Conservation (phyloP, 2,329 filamentous ascomycete species). For the Beauveria australis region DNA sequence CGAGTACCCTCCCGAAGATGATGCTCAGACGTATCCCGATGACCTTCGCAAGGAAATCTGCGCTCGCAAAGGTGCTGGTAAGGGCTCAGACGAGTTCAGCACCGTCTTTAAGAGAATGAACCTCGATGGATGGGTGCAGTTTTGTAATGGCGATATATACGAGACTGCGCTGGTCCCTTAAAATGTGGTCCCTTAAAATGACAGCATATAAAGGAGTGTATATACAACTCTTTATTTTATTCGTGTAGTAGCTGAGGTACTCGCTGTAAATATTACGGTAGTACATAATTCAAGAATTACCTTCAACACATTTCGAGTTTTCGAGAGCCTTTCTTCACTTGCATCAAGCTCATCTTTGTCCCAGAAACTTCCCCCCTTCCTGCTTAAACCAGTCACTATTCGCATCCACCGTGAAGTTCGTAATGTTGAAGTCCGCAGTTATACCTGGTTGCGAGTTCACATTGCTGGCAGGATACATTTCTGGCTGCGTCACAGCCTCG, state of each 20-base stretch:
- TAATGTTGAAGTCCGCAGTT: slow-evolving; percentile 64
- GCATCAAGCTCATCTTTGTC: neutral
- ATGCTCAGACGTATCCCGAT: slow-evolving; percentile 21
- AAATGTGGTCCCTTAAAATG: neutral
- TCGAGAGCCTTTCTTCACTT: neutral
- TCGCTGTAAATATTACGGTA: neutral
- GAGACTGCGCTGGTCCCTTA: slow-evolving; percentile 15
- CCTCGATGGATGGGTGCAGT: slow-evolving; percentile 54
- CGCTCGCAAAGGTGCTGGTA: slow-evolving; percentile 25
- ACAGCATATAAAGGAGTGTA: neutral
- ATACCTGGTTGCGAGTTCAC: slow-evolving; percentile 18
- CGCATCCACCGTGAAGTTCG: slow-evolving; percentile 67
- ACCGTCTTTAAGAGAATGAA: slow-evolving; percentile 59
- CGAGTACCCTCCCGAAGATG: slow-evolving; percentile 48
- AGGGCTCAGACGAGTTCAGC: slow-evolving; percentile 44
- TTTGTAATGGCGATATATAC: slow-evolving; percentile 35
- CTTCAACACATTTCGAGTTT: neutral
- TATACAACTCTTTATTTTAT: neutral
- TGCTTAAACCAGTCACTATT: slow-evolving; percentile 66
- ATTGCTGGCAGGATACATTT: slow-evolving; percentile 22
- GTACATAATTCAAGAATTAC: neutral
- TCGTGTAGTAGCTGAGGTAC: neutral
- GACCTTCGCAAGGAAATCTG: slow-evolving; percentile 29
- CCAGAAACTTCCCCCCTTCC: slow-evolving; percentile 22
- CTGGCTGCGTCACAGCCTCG: slow-evolving; percentile 16